phyloP scores from a whole-genome alignment of 192 early-diverging fungal species.

The Coemansia sp. region DNA sequence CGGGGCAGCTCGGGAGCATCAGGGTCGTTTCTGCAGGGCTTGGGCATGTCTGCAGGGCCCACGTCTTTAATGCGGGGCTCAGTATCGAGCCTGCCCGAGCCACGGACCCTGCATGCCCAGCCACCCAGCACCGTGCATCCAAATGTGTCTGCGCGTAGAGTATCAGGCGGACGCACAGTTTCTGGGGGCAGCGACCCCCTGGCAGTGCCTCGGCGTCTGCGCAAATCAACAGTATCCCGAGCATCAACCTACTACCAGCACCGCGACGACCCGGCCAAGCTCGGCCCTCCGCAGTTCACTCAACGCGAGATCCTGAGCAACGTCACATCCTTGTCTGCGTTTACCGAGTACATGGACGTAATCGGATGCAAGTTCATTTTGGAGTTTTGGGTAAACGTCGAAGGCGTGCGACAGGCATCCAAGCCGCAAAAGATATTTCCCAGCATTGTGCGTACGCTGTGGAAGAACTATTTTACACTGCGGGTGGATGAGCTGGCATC shows the following conservation, averaged over 20 bases:
- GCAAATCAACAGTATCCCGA: conserved; percentile 13
- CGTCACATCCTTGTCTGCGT: conserved; percentile 65
- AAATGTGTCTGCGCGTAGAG: not conserved
- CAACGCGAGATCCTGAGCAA: conserved; percentile 67
- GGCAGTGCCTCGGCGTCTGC: not conserved
- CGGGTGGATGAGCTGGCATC: conserved; percentile 47
- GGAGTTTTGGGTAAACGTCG: conserved; percentile 75
- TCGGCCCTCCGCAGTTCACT: conserved; percentile 54
- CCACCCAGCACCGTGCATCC: not conserved
- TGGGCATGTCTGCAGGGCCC: too few relatives aligned
- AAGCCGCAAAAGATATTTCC: conserved; percentile 14
- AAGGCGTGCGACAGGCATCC: conserved; percentile 56
- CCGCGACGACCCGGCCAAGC: conserved; percentile 40
- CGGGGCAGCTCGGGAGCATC: not conserved
- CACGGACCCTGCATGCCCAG: not conserved
- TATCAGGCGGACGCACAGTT: not conserved
- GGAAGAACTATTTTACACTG: conserved; percentile 55
- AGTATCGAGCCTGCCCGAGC: not conserved
- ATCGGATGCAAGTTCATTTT: conserved; percentile 62
- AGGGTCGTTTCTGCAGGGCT: too few relatives aligned
- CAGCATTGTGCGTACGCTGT: conserved; percentile 45
- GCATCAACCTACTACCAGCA: conserved; percentile 52
- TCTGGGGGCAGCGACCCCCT: not conserved
- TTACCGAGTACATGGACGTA: conserved; percentile 81
- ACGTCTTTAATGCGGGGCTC: not conserved